These are phyloP conservation scores for Pythium brachiatum DNA, from an alignment of 352 stramenopile species.

Conservation along the genomic window DNA sequence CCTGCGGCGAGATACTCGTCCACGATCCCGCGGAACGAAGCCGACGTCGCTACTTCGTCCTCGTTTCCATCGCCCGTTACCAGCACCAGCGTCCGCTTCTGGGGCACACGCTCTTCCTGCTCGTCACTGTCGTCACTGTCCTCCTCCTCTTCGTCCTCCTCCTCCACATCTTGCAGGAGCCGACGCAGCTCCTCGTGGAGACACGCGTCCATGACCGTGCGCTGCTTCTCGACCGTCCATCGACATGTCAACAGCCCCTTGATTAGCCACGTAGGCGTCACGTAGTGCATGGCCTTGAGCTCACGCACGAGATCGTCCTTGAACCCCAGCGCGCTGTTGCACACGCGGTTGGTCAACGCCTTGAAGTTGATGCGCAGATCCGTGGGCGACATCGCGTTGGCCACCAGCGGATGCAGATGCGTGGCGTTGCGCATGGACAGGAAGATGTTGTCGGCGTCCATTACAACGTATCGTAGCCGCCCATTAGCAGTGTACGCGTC, in stretches of 20 bases:
- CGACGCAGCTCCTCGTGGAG: conserved; percentile 10
- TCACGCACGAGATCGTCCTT: conserved; percentile 7
- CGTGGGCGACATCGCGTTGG: neutral
- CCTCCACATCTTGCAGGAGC: neutral
- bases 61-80: conserved; percentile 11
- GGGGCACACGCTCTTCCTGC: neutral
- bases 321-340: conserved; percentile 5
- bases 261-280: neutral
- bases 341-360: conserved; percentile 6
- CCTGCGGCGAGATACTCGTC: conserved; percentile 4
- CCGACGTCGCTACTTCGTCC: neutral
- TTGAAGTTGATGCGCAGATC: conserved; percentile 10
- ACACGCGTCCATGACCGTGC: conserved; percentile 3
- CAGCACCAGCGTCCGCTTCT: conserved; percentile 4
- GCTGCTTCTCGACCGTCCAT: conserved; percentile 9
- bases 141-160: neutral
- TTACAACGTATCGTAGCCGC: conserved; percentile 3
- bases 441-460: conserved; percentile 16
- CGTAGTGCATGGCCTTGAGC: conserved; percentile 11
- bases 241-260: neutral
- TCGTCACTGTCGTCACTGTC: conserved; percentile 1
- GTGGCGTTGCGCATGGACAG: conserved; percentile 8
- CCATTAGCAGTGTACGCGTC: neutral
- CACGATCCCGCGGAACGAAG: conserved; percentile 7
- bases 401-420: conserved; percentile 5